Percentiles rank a stretch among this genome's conserved stretches.
Evolutionary conservation across 2,329 filamentous ascomycete species (phyloP).

Genomic region (Fusarium mexicanum): DNA sequence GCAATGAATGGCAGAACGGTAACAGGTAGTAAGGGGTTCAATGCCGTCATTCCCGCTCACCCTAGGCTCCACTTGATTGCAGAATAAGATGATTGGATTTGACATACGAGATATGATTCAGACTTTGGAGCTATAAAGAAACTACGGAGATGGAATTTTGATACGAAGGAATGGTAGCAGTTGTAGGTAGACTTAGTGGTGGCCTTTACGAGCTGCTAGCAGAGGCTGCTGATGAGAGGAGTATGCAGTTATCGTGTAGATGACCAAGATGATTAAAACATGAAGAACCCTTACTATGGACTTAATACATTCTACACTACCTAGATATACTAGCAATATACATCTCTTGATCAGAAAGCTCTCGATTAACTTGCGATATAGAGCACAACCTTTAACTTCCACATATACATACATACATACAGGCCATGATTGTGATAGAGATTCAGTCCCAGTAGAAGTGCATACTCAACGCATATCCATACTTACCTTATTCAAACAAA

Average conservation of each 20-base stretch:
- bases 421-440: background rate
- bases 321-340: background rate
- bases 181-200: background rate
- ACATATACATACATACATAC: too few species aligned
- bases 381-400: background rate
- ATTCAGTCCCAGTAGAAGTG: background rate
- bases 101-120: background rate
- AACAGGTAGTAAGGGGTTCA: slow-evolving; percentile 5
- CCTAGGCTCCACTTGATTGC: slow-evolving; percentile 21
- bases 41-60: slow-evolving; percentile 26
- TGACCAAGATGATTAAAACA: background rate
- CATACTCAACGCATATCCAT: background rate
- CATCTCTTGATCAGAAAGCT: background rate
- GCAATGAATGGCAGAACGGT: background rate
- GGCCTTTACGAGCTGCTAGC: background rate
- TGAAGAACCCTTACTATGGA: background rate
- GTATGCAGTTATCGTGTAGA: background rate
- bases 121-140: background rate
- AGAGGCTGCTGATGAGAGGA: background rate
- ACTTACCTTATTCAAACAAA: too few species aligned
- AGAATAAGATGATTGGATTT: slow-evolving; percentile 3
- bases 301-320: too few species aligned
- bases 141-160: background rate
- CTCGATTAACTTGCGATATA: background rate
- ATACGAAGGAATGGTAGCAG: background rate